A percentile compares a stretch with the other conserved stretches of the same genome.
Conservation (phyloP, 805 yeast species). For the Huiozyma sinensis region DNA sequence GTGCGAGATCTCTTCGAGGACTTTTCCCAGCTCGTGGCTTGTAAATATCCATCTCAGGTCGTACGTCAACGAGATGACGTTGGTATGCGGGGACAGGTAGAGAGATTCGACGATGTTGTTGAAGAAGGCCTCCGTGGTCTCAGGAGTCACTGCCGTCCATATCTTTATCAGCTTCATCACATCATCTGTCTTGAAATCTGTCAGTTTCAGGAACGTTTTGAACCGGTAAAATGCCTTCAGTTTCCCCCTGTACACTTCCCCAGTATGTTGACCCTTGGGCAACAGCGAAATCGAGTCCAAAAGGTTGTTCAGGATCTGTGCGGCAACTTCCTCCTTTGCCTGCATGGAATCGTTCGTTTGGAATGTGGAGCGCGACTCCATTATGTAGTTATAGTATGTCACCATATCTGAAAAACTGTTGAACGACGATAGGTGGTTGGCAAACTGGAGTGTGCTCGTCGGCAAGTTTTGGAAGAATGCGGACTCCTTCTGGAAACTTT, state of each 20-base stretch:
- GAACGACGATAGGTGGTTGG: conserved; percentile 18
- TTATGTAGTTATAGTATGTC: conserved; percentile 9
- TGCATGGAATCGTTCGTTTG: background rate
- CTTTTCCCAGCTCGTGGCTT: background rate
- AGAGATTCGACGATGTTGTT: conserved; percentile 26
- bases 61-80: background rate
- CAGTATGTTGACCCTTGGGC: background rate
- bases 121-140: conserved; percentile 16
- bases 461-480: too few relatives aligned
- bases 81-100: conserved; percentile 7
- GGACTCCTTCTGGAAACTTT: background rate
- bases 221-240: conserved; percentile 20
- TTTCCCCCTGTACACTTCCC: conserved; percentile 5
- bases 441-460: conserved; percentile 18
- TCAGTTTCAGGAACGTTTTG: conserved; percentile 16
- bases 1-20: conserved; percentile 1
- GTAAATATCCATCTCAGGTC: conserved; percentile 10
- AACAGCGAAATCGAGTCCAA: conserved; percentile 14
- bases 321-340: conserved; percentile 4
- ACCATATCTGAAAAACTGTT: conserved; percentile 10
- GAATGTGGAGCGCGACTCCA: background rate
- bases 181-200: conserved; percentile 11
- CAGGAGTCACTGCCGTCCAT: conserved; percentile 15
- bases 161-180: conserved; percentile 15
- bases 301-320: conserved; percentile 22